Evolutionary conservation across 2,329 filamentous ascomycete species (phyloP), one percentile per base, ranked within the genome.

Genomic region (Curvularia sp.): DNA sequence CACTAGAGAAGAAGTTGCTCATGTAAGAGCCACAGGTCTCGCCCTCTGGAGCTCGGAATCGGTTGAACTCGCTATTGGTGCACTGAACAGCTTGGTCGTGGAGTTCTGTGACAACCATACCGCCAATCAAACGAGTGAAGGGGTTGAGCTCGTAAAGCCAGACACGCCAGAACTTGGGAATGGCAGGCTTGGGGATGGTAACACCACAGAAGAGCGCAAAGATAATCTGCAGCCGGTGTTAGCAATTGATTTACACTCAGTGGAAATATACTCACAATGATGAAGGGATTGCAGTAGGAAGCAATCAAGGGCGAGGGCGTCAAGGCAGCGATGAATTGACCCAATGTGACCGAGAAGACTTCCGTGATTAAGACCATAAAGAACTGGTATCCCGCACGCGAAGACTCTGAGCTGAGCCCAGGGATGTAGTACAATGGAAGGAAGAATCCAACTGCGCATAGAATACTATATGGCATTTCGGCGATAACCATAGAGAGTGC

Each of bases 171-270:
- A 93, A 93, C 1, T 78, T 80, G 1, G 91, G 89, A 78, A 96
- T 96, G 75, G 91, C 87, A 0, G 88, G 85, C 42, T 88, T 86
- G 0, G 92, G 89, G 50, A 96, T 91, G 0, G 91, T 90, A 61
- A 96, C 92, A 76, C 92, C 92, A 70, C 91, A 96, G 86, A 96
- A 96, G 24, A 96, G 84, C 1, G 89, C 85, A 71, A 96, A 94
- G 58, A 89, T 87, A 76, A 93, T 88, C 74, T 95, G 80, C 73
- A 93, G 91, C 22, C 0, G 22, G 2, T 7, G 38, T 62, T n/a
- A 59, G 49, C 20, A 13, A 13, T 26, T 38, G 22, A 24, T 9
- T 28, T 30, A 22, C 12, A 3, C 3, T 31, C 13, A n/a, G 7
- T 28, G 33, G 4, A 12, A 24, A 18, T n/a, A 24, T n/a, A 57